Percentiles rank a stretch among this genome's conserved stretches.
phyloP scores from a whole-genome alignment of 495 filamentous ascomycete genomes.

The Hypoxylon perforatum region DNA sequence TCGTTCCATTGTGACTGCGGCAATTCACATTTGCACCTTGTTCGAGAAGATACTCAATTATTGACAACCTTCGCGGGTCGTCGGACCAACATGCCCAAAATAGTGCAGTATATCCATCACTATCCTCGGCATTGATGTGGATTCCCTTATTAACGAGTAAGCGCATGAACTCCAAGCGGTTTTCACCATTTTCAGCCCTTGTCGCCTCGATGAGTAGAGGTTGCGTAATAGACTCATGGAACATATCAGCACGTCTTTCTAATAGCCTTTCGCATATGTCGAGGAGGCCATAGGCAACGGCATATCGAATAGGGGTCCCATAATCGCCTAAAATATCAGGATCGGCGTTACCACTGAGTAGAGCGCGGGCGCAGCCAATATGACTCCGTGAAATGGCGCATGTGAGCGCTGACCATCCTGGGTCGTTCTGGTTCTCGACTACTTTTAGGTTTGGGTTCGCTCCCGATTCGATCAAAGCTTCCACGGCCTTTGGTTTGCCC shows the following conservation, averaged over 20 bases:
- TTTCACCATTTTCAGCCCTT: background rate
- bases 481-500: background rate
- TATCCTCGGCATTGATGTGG: background rate
- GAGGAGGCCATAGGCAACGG: background rate
- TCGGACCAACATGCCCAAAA: background rate
- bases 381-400: background rate
- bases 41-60: slow-evolving; percentile 10
- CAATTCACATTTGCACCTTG: slow-evolving; percentile 1
- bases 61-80: background rate
- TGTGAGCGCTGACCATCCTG: background rate
- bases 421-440: background rate
- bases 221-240: background rate
- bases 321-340: background rate
- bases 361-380: background rate
- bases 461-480: background rate
- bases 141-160: slow-evolving; percentile 2
- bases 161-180: slow-evolving; percentile 2
- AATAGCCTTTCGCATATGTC: slow-evolving; percentile 5
- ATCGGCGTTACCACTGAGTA: background rate
- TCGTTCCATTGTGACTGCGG: background rate
- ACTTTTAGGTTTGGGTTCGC: background rate
- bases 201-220: background rate
- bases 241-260: background rate
- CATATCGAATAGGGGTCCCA: slow-evolving; percentile 2
- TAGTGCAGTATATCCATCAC: background rate